Percentiles rank a stretch among this genome's conserved stretches.
Evolutionary conservation across 1,284 basidiomycete genomes (phyloP).

Genomic region (Mycena sp.): DNA sequence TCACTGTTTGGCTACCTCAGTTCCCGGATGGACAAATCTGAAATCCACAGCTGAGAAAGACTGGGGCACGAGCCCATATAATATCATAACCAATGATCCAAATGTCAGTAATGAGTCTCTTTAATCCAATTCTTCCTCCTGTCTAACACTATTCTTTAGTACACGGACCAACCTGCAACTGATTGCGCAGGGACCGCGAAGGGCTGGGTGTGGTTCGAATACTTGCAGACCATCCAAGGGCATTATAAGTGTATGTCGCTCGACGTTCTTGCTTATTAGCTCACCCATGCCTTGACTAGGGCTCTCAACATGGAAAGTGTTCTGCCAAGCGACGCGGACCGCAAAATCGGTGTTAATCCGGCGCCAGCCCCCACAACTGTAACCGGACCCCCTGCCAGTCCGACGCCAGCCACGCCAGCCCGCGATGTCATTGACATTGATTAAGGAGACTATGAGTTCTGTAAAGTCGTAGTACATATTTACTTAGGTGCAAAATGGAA

Average conservation of each 20-base stretch:
- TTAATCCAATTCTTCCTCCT: neutral
- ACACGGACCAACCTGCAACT: neutral
- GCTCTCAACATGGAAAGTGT: neutral
- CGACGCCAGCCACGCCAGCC: too few relatives aligned
- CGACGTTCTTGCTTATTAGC: neutral
- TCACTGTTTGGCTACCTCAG: too few relatives aligned
- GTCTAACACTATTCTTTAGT: neutral
- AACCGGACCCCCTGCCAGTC: too few relatives aligned
- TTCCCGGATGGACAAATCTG: too few relatives aligned
- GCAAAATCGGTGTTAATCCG: neutral
- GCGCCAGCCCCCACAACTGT: too few relatives aligned
- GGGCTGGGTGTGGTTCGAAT: conserved; percentile 1
- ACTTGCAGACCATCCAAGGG: neutral
- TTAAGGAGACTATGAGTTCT: too few relatives aligned
- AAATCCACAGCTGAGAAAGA: neutral
- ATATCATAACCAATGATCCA: neutral
- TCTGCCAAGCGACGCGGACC: neutral
- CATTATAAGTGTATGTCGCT: neutral
- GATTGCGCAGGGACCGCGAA: neutral
- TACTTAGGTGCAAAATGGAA: too few relatives aligned
- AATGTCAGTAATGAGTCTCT: neutral
- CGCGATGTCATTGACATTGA: too few relatives aligned
- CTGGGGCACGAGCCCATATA: neutral
- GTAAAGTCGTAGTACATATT: too few relatives aligned
- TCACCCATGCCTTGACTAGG: neutral